These are phyloP conservation scores for Aspergillus texensis DNA, from an alignment of 2,329 filamentous ascomycete genomes.

Conservation along the genomic window DNA sequence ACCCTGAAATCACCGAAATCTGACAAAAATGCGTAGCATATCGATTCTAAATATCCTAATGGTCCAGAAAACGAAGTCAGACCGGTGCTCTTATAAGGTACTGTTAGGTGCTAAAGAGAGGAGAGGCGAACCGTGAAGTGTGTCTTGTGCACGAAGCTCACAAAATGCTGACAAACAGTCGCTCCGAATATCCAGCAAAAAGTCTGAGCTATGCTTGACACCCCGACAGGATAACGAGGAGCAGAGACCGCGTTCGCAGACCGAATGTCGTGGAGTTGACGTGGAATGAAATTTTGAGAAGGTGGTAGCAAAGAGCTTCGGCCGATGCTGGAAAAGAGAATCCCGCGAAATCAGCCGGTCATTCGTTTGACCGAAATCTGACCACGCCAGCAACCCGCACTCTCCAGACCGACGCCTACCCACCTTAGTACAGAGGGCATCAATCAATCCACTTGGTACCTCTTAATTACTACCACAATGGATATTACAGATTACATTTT, in stretches of 20 bases:
- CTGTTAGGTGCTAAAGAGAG: slow-evolving; percentile 8
- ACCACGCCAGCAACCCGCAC: slow-evolving; percentile 28
- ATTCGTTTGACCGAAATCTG: slow-evolving; percentile 38
- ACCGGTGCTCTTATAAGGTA: slow-evolving; percentile 4
- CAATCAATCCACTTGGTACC: slow-evolving; percentile 6
- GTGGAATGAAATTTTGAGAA: slow-evolving; percentile 23
- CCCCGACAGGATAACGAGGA: background rate
- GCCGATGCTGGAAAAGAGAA: slow-evolving; percentile 30
- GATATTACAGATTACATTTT: slow-evolving; percentile 87
- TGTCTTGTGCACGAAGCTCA: slow-evolving; percentile 13
- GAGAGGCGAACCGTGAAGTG: slow-evolving; percentile 12
- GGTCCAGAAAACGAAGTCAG: slow-evolving; percentile 1
- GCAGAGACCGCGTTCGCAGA: background rate
- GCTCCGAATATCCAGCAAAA: background rate
- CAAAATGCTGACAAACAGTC: slow-evolving; percentile 4
- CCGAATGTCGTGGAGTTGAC: slow-evolving; percentile 13
- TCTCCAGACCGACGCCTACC: slow-evolving; percentile 18
- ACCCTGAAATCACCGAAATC: slow-evolving; percentile 29
- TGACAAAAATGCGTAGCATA: slow-evolving; percentile 29
- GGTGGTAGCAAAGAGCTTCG: slow-evolving; percentile 17
- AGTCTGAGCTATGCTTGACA: background rate
- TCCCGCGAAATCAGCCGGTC: slow-evolving; percentile 28
- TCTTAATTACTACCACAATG: slow-evolving; percentile 57
- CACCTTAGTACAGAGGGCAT: slow-evolving; percentile 10
- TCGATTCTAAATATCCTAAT: slow-evolving; percentile 20